Base-by-base conservation (phyloP, 495 filamentous ascomycete genomes). In the Saxophila tyrrhenica region DNA sequence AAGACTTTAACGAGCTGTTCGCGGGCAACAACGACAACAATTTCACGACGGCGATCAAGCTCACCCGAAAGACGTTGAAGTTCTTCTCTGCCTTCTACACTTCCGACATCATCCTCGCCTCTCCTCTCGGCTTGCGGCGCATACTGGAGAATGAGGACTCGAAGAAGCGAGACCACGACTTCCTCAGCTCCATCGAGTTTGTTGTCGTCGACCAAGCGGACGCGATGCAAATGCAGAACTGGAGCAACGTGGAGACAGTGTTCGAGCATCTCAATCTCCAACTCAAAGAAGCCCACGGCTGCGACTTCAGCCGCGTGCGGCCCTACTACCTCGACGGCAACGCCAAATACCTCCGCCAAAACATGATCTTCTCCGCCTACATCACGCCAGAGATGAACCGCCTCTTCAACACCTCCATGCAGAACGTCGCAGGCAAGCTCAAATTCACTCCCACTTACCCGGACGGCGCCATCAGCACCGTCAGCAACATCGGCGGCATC, bases 41-140 rank as follows among this genome's bases (percentile, higher is more conserved):
- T 78, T 98, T 96, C 75, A 79, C 89, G 19, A 68, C 97, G 0
- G 92, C 91, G 24, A 61, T 98, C 54, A 96, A 96, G 66, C 94
- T 98, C 65, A 96, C 92, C 0, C 79, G 92, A 42, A 95, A 94
- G 69, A 92, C 90, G 0, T 74, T 97, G 62, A 96, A 95, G 66
- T 92, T 86, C 65, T 98, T 94, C 65, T 78, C 91, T 5, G 84
- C 90, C 64, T 98, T 98, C 69, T 96, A 97, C 72, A 87, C 84
- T 59, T 95, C 89, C 2, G 92, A 98, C 66, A 84, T 98, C 62
- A 91, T 98, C 53, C 75, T 98, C 45, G 91, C 86, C 25, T 88
- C 84, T 60, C 88, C 92, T 1, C 72, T 98, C 1, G 92, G 92
- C 19, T 71, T 98, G 24, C 84, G 89, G 29, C 89, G 92, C 67